Conservation (phyloP, 2,329 filamentous ascomycete genomes). For the Diaporthe amygdali region DNA sequence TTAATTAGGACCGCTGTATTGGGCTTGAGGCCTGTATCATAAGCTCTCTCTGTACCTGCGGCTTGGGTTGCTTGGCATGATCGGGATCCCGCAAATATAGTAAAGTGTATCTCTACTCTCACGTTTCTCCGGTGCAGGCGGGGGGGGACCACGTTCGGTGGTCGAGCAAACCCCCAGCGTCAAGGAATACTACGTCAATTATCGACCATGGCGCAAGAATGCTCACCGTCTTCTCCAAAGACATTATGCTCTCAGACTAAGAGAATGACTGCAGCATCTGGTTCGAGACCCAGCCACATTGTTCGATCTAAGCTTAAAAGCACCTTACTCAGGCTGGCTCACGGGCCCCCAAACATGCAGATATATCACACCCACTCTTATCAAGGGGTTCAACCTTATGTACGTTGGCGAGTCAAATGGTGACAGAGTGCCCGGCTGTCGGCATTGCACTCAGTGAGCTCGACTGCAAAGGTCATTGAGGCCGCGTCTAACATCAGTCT, state of each 20-base stretch:
- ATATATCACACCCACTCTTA: not conserved
- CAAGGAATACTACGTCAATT: not conserved
- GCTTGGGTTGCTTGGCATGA: not conserved
- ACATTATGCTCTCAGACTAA: not conserved
- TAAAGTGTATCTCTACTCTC: not conserved
- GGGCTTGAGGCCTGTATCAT: not conserved
- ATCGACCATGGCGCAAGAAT: not conserved
- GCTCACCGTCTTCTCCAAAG: not conserved
- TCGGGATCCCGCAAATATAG: too few relatives aligned
- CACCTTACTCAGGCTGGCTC: not conserved
- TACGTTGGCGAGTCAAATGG: not conserved
- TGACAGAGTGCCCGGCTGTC: not conserved
- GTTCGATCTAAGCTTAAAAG: not conserved
- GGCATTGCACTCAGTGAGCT: not conserved
- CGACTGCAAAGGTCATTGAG: too few relatives aligned
- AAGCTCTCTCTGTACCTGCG: conserved; percentile 1
- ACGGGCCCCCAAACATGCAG: not conserved
- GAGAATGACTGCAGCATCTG: not conserved
- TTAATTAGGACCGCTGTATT: too few relatives aligned
- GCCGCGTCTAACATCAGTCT: too few relatives aligned
- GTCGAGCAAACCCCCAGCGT: not conserved
- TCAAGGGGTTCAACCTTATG: not conserved
- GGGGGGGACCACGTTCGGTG: too few relatives aligned
- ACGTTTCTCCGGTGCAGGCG: too few relatives aligned
- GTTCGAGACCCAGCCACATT: not conserved